phyloP scores from a whole-genome alignment of 495 filamentous ascomycete genomes.

The Pseudevernia furfuracea region DNA sequence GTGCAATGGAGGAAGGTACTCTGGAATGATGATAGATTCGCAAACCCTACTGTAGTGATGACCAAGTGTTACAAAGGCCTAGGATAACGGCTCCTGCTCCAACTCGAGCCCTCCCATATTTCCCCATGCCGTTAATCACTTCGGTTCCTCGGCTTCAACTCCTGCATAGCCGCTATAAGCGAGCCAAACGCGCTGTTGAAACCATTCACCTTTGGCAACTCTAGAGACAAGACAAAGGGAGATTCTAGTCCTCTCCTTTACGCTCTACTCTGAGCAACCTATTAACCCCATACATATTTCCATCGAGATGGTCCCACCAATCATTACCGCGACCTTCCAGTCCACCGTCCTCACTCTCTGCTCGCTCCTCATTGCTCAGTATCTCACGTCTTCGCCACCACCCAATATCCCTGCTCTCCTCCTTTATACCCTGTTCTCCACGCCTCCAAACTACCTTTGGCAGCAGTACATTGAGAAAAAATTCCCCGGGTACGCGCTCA shows the following conservation, averaged over 20 bases:
- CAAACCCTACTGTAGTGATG: background rate
- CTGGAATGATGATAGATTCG: background rate
- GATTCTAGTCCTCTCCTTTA: background rate
- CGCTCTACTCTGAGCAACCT: background rate
- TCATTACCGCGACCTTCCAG: conserved; percentile 61
- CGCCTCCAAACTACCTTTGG: conserved; percentile 86
- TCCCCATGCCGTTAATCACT: background rate
- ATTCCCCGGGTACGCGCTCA: conserved; percentile 41
- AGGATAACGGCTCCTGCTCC: background rate
- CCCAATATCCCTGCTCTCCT: conserved; percentile 65
- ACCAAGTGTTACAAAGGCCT: background rate
- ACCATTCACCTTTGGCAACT: background rate
- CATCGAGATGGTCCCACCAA: conserved; percentile 39
- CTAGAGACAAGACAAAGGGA: background rate
- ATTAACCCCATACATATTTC: background rate
- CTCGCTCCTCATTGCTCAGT: conserved; percentile 67
- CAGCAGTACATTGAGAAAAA: conserved; percentile 52
- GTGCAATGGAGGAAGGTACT: background rate
- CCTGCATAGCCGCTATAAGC: background rate
- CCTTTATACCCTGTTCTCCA: conserved; percentile 63
- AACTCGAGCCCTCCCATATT: background rate
- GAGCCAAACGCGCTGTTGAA: background rate
- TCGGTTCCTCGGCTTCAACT: background rate
- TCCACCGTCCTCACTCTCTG: conserved; percentile 60
- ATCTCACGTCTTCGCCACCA: conserved; percentile 27